These are phyloP conservation scores for Epichloe gansuensis DNA, from an alignment of 2,329 filamentous ascomycete species.

Conservation along the genomic window DNA sequence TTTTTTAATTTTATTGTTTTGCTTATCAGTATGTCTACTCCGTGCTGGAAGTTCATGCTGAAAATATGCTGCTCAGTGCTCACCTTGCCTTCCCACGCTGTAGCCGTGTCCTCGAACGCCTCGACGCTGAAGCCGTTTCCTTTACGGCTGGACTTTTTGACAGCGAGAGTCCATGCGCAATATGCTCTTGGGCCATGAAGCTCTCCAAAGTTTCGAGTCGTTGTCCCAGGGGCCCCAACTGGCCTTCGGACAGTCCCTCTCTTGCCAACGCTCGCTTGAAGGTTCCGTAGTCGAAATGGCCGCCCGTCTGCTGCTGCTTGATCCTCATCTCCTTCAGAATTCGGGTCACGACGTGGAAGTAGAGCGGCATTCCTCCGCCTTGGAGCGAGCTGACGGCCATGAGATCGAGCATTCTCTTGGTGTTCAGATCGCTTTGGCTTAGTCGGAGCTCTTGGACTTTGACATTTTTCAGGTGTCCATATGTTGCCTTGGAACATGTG, in stretches of 20 bases:
- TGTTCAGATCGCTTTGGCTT: constrained; percentile 40
- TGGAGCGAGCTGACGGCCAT: constrained; percentile 37
- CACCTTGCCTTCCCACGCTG: constrained; percentile 12
- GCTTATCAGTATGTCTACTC: background rate
- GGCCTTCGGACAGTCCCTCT: constrained; percentile 31
- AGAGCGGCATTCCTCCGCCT: constrained; percentile 37
- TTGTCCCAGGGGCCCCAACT: constrained; percentile 38
- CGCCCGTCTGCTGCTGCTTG: constrained; percentile 24
- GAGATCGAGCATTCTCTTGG: constrained; percentile 44
- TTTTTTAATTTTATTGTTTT: background rate
- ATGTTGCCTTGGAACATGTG: background rate
- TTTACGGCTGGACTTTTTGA: background rate
- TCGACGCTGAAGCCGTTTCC: no score
- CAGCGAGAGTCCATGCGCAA: background rate
- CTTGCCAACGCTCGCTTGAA: constrained; percentile 27
- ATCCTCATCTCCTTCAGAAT: constrained; percentile 45
- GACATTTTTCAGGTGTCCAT: constrained; percentile 26
- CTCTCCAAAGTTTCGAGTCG: constrained; percentile 37
- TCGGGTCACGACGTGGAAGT: constrained; percentile 42
- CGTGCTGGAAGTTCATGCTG: background rate
- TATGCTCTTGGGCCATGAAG: constrained; percentile 31
- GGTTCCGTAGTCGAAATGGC: constrained; percentile 34
- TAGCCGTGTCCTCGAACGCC: constrained; percentile 3
- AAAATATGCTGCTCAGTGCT: background rate
- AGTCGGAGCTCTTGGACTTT: constrained; percentile 38